Percentiles rank a stretch among this genome's conserved stretches.
phyloP scores from a whole-genome alignment of 768 basidiomycete species.

The Phaeolepiota aurea region DNA sequence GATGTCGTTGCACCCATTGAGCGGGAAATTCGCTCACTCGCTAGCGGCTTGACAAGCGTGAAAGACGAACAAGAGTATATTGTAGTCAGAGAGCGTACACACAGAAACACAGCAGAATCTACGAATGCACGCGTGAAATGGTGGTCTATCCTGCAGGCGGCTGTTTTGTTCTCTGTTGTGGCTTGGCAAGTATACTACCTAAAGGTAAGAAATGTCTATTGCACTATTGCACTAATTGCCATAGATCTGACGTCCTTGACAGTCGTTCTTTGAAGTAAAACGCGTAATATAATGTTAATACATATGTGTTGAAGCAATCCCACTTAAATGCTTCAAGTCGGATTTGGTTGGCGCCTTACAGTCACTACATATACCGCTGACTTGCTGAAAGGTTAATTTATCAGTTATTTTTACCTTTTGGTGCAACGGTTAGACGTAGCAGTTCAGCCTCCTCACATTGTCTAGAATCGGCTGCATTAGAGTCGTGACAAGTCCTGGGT shows the following conservation, averaged over 20 bases:
- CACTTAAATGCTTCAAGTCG: too few relatives aligned
- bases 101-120: slow-evolving; percentile 90
- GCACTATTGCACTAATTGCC: slow-evolving; percentile 5
- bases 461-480: neutral
- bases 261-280: slow-evolving; percentile 90
- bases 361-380: too few relatives aligned
- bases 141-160: slow-evolving; percentile 92
- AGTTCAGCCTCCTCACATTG: too few relatives aligned
- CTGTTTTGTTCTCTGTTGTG: slow-evolving; percentile 83
- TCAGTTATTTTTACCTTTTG: too few relatives aligned
- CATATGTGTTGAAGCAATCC: slow-evolving; percentile 6
- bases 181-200: slow-evolving; percentile 98
- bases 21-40: slow-evolving; percentile 82
- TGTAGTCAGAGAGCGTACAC: slow-evolving; percentile 84
- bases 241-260: too few relatives aligned
- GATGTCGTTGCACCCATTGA: slow-evolving; percentile 93
- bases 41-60: slow-evolving; percentile 75
- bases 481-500: slow-evolving; percentile 10
- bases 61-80: slow-evolving; percentile 99
- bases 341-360: too few relatives aligned
- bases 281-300: slow-evolving; percentile 57
- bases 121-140: slow-evolving; percentile 95
- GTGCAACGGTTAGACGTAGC: too few relatives aligned
- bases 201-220: slow-evolving; percentile 45
- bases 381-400: too few relatives aligned